Evolutionary conservation across 306 rosid species (phyloP), one percentile per base, ranked within the genome.

Genomic region (Cicer arietinum): DNA sequence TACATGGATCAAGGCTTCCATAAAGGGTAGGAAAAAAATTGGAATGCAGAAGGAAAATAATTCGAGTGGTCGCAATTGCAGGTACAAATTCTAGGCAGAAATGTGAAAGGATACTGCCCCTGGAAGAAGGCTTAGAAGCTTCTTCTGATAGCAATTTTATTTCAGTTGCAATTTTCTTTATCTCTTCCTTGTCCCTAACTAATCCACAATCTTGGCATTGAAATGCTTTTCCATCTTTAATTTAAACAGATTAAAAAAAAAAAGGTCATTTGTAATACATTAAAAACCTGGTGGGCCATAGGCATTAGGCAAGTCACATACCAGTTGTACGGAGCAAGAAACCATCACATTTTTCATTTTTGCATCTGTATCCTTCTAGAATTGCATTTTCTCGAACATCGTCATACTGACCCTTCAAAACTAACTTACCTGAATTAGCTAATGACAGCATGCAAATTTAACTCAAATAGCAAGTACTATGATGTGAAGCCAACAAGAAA

Each of bases 291-390:
- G 66, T 44, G 48, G 35, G 71, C 62, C 41, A 69, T 25, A 60
- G 69, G 47, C 52, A 30, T 30, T 30, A 30, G 37, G 37, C 37
- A 6, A 67, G 83, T 73, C 73, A 51, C 92, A 43, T 85, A 90
- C 98, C 96, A 61, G 87, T 61, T 62, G 82, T 84, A 17, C 88
- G 90, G 59, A 94, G 89, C 88, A 91, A 84, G 88, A 90, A 91
- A 77, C 98, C 95, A 66, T 81, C 78, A 46, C 98, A 94, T 74
- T 80, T 82, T 71, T 75, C 88, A 80, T 78, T 79, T 73, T 82
- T 90, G 88, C 98, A 94, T 77, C 78, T 75, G 82, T 91, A 91
- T 52, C 98, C 97, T 84, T 94, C 98, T 77, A 87, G 80, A 81
- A 84, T 84, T 25, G 93, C 98, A 85, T 91, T 89, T 86, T 90